Percentiles rank a stretch among this genome's conserved stretches.
These are phyloP conservation scores for Naganishia onofrii DNA, from an alignment of 768 basidiomycete species.

Conservation along the genomic window DNA sequence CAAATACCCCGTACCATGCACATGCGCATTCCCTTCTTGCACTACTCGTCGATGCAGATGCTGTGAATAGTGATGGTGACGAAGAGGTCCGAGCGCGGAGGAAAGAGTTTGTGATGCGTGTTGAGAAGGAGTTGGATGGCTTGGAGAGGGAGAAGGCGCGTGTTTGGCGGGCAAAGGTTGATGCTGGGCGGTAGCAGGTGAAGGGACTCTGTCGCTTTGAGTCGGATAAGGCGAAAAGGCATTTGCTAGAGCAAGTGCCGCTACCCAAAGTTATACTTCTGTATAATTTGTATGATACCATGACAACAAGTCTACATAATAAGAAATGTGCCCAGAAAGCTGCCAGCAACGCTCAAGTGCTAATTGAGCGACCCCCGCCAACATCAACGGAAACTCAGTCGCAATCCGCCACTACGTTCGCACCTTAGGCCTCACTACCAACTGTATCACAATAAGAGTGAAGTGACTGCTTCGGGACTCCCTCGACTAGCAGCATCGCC, in stretches of 20 bases:
- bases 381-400: too few species aligned
- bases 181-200: not conserved
- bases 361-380: too few species aligned
- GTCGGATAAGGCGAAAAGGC: not conserved
- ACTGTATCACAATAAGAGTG: too few species aligned
- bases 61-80: slow-evolving; percentile 65
- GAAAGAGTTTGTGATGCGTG: slow-evolving; percentile 58
- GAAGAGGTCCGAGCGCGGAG: slow-evolving; percentile 58
- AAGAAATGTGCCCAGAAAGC: too few species aligned
- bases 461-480: too few species aligned
- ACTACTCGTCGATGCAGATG: slow-evolving; percentile 65
- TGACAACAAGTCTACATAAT: too few species aligned
- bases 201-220: too few species aligned
- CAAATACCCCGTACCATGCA: slow-evolving; percentile 61
- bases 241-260: too few species aligned
- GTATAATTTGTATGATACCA: not conserved
- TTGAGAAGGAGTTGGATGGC: slow-evolving; percentile 58
- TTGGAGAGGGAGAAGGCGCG: slow-evolving; percentile 49
- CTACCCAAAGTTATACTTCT: not conserved
- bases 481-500: too few species aligned
- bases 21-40: slow-evolving; percentile 64
- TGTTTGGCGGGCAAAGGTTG: not conserved
- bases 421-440: too few species aligned
- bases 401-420: too few species aligned
- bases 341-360: too few species aligned